Base-by-base conservation (phyloP, 2,329 filamentous ascomycete species). In the Cercospora beticola region DNA sequence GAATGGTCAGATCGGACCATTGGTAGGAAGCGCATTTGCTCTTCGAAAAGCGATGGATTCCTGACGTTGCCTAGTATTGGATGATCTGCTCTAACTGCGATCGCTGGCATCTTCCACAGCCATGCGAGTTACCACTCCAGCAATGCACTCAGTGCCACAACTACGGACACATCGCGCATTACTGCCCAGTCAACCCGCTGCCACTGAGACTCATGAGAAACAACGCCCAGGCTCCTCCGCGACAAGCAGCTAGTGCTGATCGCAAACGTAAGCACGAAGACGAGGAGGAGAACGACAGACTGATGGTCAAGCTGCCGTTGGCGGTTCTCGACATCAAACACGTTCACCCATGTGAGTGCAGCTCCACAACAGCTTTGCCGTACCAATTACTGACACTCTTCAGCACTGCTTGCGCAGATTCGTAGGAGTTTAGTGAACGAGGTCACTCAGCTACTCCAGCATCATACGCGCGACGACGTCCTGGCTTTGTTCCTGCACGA, bases 21-120 rank as follows among this genome's bases (percentile, higher is more conserved):
- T 58, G 64, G 72, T 73, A 64, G 63, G 67, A n/a, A 12, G 10
- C 18, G n/a, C 21, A 5, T 61, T 12, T 9, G 23, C 10, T 54
- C 60, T 30, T 31, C 58, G 30, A n/a, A 28, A 12, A 26, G n/a
- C 10, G 40, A 21, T 18, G 21, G 23, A 1, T 54, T 28, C 10
- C 69, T 71, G 67, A 71, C 67, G 14, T 26, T 8, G 16, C 4
- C 21, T 16, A 71, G 69, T 74, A 69, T 46, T 66, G 46, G 31
- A 71, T 70, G 64, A 56, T 74, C 9, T 75, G 74, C 57, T 70
- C 73, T 62, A 76, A 76, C 65, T 76, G 74, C 59, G 74, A 75
- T 58, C 26, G 33, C 10, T 74, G 74, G 74, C 74, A 76, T 54
- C 72, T 76, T 7, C 74, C 74, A 3, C 10, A 57, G 1, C 72